phyloP scores from a whole-genome alignment of 129 eudicot genomes.

The Escallonia rubra region DNA sequence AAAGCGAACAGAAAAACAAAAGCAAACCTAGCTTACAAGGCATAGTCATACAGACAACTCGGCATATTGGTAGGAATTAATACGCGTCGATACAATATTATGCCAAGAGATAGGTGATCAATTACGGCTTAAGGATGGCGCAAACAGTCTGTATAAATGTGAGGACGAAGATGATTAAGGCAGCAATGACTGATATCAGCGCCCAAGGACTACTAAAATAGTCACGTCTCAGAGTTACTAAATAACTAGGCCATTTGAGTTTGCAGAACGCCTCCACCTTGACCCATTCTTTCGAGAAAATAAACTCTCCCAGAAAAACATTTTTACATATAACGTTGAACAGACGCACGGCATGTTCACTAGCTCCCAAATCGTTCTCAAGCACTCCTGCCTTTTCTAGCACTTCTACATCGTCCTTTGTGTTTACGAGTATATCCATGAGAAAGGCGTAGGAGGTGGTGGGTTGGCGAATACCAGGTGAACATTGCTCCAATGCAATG shows the following conservation, averaged over 20 bases:
- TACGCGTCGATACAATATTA: no score
- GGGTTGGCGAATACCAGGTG: neutral
- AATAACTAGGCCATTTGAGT: neutral
- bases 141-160: constrained; percentile 7
- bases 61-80: no score
- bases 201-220: constrained; percentile 12
- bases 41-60: no score
- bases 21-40: no score
- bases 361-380: constrained; percentile 5
- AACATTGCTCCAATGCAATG: constrained; percentile 15
- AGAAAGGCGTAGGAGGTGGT: constrained; percentile 14
- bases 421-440: constrained; percentile 11
- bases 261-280: neutral
- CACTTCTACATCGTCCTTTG: constrained; percentile 12
- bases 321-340: constrained; percentile 15
- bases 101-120: no score
- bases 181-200: constrained; percentile 16
- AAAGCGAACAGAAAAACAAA: no score
- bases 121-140: neutral
- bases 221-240: neutral
- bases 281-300: neutral
- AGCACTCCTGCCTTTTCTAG: constrained; percentile 15
- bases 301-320: neutral
- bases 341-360: constrained; percentile 11
- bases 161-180: constrained; percentile 8